Conservation (phyloP, 352 stramenopile genomes). For the Globisporangium rhizosaccharum region DNA sequence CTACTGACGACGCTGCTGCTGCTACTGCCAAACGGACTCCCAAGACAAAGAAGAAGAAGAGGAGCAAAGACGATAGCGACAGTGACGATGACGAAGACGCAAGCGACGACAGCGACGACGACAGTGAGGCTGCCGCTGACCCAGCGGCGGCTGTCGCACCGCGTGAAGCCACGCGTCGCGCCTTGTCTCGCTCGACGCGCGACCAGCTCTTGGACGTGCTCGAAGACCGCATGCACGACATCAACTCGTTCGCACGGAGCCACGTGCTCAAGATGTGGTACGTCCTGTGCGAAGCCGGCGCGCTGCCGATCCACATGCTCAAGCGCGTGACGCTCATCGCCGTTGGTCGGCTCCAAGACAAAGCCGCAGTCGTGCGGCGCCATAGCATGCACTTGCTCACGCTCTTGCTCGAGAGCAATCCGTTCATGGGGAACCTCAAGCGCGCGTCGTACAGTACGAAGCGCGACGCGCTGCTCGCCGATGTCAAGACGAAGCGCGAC, state of each 20-base stretch:
- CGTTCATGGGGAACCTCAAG: slow-evolving; percentile 91
- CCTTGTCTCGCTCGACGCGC: slow-evolving; percentile 56
- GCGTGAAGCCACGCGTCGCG: slow-evolving; percentile 15
- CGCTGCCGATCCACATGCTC: slow-evolving; percentile 85
- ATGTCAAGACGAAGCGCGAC: slow-evolving; percentile 54
- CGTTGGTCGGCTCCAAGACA: slow-evolving; percentile 89
- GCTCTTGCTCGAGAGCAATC: slow-evolving; percentile 91
- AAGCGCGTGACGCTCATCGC: slow-evolving; percentile 76
- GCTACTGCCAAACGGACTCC: neutral
- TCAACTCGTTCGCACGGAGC: slow-evolving; percentile 90
- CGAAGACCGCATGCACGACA: slow-evolving; percentile 85
- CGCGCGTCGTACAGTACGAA: slow-evolving; percentile 77
- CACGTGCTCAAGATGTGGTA: slow-evolving; percentile 91
- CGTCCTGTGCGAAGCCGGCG: slow-evolving; percentile 75
- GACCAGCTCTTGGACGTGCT: slow-evolving; percentile 87
- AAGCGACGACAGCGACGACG: slow-evolving; percentile 13
- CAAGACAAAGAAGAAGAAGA: slow-evolving; percentile 7
- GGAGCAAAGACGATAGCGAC: slow-evolving; percentile 11
- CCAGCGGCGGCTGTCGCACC: neutral
- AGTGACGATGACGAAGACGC: slow-evolving; percentile 9
- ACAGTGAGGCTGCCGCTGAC: slow-evolving; percentile 19
- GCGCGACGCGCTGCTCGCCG: slow-evolving; percentile 59
- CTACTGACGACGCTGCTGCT: neutral
- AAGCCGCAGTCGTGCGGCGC: slow-evolving; percentile 90
- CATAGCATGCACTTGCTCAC: slow-evolving; percentile 86